A percentile compares a stretch with the other conserved stretches of the same genome.
phyloP scores from a whole-genome alignment of 305 asterid genomes.

The Caryopteris hybrid region DNA sequence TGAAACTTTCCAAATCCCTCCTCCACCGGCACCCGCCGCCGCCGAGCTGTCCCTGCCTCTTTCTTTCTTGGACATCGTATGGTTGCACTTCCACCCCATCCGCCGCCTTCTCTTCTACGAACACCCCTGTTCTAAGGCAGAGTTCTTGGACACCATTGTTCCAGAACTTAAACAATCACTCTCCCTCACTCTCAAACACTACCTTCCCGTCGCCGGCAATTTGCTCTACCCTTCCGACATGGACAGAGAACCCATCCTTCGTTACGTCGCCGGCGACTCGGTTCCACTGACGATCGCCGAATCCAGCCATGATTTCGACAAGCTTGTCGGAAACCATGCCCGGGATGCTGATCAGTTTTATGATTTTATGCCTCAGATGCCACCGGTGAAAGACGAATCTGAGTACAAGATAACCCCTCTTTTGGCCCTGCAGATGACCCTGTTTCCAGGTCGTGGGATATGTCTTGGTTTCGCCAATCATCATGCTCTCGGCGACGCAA shows the following conservation, averaged over 20 bases:
- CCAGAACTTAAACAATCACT: constrained; percentile 35
- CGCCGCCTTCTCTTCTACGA: constrained; percentile 35
- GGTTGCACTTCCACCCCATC: constrained; percentile 27
- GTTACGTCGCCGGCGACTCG: constrained; percentile 29
- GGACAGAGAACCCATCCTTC: constrained; percentile 13
- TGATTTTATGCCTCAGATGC: constrained; percentile 29
- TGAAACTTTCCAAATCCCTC: constrained; percentile 18
- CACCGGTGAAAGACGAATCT: constrained; percentile 6
- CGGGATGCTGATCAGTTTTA: constrained; percentile 36
- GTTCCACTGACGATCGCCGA: constrained; percentile 24
- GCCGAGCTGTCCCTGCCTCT: constrained; percentile 26
- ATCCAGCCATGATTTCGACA: constrained; percentile 28
- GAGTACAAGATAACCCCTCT: constrained; percentile 16
- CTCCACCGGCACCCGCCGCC: constrained; percentile 24
- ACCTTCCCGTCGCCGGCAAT: constrained; percentile 29
- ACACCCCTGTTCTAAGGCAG: constrained; percentile 12
- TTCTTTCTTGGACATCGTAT: constrained; percentile 23
- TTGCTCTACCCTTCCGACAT: constrained; percentile 19
- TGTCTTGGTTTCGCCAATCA: constrained; percentile 33
- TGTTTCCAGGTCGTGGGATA: constrained; percentile 32
- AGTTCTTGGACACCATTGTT: constrained; percentile 24
- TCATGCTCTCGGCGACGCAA: constrained; percentile 37
- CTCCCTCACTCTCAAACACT: constrained; percentile 33
- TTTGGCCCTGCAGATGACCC: constrained; percentile 32
- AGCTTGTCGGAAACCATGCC: constrained; percentile 19